Evolutionary conservation across 2,329 filamentous ascomycete genomes (phyloP).

Genomic region (Nemania diffusa): DNA sequence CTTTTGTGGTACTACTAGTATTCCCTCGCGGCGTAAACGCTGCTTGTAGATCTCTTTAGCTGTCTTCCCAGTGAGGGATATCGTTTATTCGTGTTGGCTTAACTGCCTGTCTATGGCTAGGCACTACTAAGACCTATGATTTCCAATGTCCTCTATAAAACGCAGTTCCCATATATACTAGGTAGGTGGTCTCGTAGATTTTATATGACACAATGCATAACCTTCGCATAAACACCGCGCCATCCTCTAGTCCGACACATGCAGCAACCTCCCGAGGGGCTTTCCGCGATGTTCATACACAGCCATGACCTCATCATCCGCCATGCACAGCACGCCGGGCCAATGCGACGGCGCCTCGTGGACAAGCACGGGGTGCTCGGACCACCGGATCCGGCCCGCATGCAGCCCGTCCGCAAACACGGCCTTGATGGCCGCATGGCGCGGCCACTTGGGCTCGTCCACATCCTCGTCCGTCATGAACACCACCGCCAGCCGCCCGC

Average conservation of each 20-base stretch:
- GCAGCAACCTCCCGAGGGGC: constrained; percentile 45
- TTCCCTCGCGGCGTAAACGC: neutral
- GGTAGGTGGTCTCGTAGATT: neutral
- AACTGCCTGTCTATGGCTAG: no score
- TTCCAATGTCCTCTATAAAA: neutral
- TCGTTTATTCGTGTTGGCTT: no score
- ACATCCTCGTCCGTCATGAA: constrained; percentile 61
- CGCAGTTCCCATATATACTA: neutral
- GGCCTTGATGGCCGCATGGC: constrained; percentile 54
- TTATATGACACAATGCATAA: neutral
- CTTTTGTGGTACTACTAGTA: neutral
- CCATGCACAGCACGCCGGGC: constrained; percentile 52
- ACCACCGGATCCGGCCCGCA: constrained; percentile 52
- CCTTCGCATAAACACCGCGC: neutral
- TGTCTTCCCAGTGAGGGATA: no score
- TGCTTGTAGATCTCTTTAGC: neutral
- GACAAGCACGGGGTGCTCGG: constrained; percentile 46
- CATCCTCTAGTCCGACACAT: constrained; percentile 24
- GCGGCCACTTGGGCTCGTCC: constrained; percentile 51
- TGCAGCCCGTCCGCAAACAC: constrained; percentile 51
- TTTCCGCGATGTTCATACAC: constrained; percentile 47
- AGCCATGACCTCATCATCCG: constrained; percentile 46
- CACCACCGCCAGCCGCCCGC: constrained; percentile 54
- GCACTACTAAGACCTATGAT: neutral
- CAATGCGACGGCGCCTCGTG: constrained; percentile 45